phyloP scores from a whole-genome alignment of 1,284 basidiomycete genomes.

The Boletus semigastroideus region DNA sequence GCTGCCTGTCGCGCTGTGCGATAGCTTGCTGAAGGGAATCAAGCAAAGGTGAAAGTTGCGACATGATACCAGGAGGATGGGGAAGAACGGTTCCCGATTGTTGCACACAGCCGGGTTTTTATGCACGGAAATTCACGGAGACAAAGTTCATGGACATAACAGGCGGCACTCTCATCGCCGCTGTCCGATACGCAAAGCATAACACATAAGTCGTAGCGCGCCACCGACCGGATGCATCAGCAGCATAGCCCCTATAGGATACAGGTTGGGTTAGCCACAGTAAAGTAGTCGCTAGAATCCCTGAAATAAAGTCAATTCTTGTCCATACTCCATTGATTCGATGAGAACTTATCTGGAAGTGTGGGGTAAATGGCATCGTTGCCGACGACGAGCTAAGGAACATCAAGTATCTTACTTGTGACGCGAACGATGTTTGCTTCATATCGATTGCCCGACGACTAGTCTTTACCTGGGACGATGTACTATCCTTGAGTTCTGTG shows the following conservation, averaged over 20 bases:
- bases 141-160: background rate
- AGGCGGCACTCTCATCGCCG: background rate
- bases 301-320: background rate
- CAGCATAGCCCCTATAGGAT: background rate
- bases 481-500: background rate
- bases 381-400: background rate
- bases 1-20: background rate
- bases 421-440: background rate
- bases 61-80: constrained; percentile 5
- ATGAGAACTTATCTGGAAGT: background rate
- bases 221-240: background rate
- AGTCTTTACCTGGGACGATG: background rate
- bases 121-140: background rate
- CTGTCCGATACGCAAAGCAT: background rate
- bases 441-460: background rate
- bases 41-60: constrained; percentile 6
- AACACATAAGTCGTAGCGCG: background rate
- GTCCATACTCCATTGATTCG: background rate
- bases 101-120: background rate
- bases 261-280: background rate
- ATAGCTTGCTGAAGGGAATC: constrained; percentile 15
- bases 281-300: background rate
- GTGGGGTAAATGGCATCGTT: background rate
- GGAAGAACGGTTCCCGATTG: background rate
- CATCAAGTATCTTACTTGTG: background rate